Percentiles rank a stretch among this genome's conserved stretches.
These are phyloP conservation scores for Alternaria sp. DNA, from an alignment of 2,329 filamentous ascomycete genomes.

Conservation along the genomic window DNA sequence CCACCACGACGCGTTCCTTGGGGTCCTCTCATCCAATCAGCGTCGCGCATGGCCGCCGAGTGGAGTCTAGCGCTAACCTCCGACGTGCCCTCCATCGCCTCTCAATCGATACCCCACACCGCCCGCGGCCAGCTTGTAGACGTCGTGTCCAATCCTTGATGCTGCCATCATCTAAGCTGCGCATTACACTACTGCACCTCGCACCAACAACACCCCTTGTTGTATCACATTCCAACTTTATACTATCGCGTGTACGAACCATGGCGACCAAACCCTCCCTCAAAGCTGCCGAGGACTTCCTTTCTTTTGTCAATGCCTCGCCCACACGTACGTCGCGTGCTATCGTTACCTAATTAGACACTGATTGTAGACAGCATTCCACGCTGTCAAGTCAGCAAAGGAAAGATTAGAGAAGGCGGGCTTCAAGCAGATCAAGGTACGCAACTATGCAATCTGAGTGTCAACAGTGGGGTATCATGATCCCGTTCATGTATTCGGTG, in stretches of 20 bases:
- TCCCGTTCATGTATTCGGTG: not conserved
- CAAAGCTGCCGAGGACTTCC: slow-evolving; percentile 74
- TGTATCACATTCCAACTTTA: slow-evolving; percentile 16
- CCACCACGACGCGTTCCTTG: slow-evolving; percentile 20
- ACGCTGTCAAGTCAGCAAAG: slow-evolving; percentile 83
- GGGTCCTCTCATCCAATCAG: slow-evolving; percentile 24
- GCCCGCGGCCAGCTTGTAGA: slow-evolving; percentile 9
- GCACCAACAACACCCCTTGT: slow-evolving; percentile 13
- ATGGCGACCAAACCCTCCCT: slow-evolving; percentile 51
- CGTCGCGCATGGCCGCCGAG: not conserved
- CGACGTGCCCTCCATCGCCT: slow-evolving; percentile 8
- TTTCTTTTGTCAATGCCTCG: slow-evolving; percentile 92
- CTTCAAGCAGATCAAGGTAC: slow-evolving; percentile 76
- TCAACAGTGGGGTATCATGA: not conserved
- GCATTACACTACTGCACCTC: slow-evolving; percentile 18
- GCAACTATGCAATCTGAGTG: not conserved
- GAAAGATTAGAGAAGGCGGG: slow-evolving; percentile 79
- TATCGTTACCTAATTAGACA: not conserved
- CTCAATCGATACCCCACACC: slow-evolving; percentile 19
- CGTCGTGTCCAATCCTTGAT: slow-evolving; percentile 30
- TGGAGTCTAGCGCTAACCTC: slow-evolving; percentile 7
- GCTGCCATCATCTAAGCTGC: slow-evolving; percentile 10
- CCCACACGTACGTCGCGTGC: slow-evolving; percentile 74
- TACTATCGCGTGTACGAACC: slow-evolving; percentile 26
- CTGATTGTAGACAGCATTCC: slow-evolving; percentile 71